Conservation (phyloP, 2,329 filamentous ascomycete genomes). For the Diplodia mutila region DNA sequence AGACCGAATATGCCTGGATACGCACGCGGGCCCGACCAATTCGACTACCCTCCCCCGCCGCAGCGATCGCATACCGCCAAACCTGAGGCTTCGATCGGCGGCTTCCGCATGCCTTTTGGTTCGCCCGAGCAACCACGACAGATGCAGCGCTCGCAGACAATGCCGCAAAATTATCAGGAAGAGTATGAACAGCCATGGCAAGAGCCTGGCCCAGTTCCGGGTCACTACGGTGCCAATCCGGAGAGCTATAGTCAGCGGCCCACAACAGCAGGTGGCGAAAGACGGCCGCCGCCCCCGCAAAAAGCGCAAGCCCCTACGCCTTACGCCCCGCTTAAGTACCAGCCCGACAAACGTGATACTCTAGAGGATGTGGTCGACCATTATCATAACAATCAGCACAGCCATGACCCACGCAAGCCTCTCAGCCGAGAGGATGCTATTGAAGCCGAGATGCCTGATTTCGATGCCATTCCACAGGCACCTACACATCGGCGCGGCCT, state of each 20-base stretch:
- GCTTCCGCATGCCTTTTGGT: constrained; percentile 23
- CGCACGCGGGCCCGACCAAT: constrained; percentile 29
- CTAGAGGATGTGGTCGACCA: constrained; percentile 54
- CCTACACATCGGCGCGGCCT: constrained; percentile 30
- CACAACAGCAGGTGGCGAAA: constrained; percentile 39
- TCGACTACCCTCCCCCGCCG: constrained; percentile 16
- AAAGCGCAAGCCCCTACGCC: constrained; percentile 6
- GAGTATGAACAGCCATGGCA: constrained; percentile 37
- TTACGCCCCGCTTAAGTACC: constrained; percentile 27
- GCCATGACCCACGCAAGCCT: constrained; percentile 26
- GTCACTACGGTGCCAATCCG: constrained; percentile 44
- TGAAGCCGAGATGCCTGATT: constrained; percentile 66
- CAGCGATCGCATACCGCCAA: constrained; percentile 26
- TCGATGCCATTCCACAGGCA: constrained; percentile 49
- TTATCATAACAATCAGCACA: constrained; percentile 42
- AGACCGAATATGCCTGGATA: constrained; percentile 10
- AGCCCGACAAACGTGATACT: constrained; percentile 43
- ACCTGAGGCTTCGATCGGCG: constrained; percentile 12
- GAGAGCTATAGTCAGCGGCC: constrained; percentile 42
- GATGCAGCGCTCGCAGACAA: constrained; percentile 41
- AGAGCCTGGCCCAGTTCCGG: constrained; percentile 39
- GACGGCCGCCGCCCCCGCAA: background rate
- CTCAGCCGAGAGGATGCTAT: constrained; percentile 45
- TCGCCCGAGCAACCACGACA: constrained; percentile 22
- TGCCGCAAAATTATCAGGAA: constrained; percentile 40